Base-by-base conservation (phyloP, 225 moss, liverwort and hornwort species). In the Marchantia paleacea region DNA sequence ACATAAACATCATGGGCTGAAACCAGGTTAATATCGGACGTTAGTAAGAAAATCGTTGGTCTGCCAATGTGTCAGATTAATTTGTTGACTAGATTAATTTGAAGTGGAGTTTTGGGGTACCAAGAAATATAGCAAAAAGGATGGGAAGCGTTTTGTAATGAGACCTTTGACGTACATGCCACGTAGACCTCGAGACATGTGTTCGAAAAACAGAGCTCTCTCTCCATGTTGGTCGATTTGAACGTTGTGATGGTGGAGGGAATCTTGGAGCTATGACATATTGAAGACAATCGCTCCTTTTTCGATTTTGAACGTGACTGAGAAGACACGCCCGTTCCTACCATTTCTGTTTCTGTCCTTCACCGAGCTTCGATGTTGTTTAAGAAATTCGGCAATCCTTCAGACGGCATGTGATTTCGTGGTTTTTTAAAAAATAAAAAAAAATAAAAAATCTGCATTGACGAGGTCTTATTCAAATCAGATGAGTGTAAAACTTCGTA, bases 81-180 rank as follows among this genome's bases (percentile, higher is more conserved):
- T 5, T 2, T 5, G 39, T 39, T 39, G 2, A 5, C 39, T 5
- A 39, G 5, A 39, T 39, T 39, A 39, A 39, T 39, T 39, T 5
- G 39, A 39, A 39, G 39, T 39, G 39, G 39, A 2, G 39, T 39
- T 39, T 39, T 39, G 39, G 39, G 39, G 39, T 39, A 5, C 2
- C 2, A 39, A 39, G 39, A 5, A 39, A 39, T 2, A 39, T 39
- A 5, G 39, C 15, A 7, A 24, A n/a, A 24, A 62, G 10, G n/a
- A 7, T 24, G 9, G 62, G 6, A 6, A 24, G 10, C 15, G 61
- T 71, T 50, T 71, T 20, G 1, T 50, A 0, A 12, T 48, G 50
- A 52, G 72, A 28, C 55, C 25, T 25, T 50, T 25, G 53, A 73
- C 52, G 53, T 74, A 54, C 29, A 20, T 74, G 54, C 74, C 74